Percentiles rank a stretch among this genome's conserved stretches.
These are phyloP conservation scores for Thalia dealbata DNA, from an alignment of 176 grass and related monocot genomes.

Conservation along the genomic window DNA sequence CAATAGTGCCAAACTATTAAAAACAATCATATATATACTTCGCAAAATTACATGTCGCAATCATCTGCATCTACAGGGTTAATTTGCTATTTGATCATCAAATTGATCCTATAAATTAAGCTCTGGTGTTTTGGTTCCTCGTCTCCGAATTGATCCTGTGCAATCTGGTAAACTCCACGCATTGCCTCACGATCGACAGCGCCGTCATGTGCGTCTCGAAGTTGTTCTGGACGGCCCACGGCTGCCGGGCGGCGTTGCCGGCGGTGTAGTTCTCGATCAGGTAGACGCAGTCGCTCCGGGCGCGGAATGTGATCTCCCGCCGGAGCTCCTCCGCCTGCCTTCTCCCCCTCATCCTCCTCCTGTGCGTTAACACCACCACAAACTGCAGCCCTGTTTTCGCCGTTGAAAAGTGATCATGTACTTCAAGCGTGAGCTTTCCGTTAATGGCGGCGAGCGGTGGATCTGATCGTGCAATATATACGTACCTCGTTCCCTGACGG, in stretches of 20 bases:
- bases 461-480: not conserved
- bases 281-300: constrained; percentile 67
- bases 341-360: constrained; percentile 46
- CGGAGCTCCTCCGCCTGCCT: constrained; percentile 63
- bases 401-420: not conserved
- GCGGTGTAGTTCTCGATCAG: constrained; percentile 84
- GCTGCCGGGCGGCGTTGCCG: constrained; percentile 29
- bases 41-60: too few relatives aligned
- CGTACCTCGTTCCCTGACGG: constrained; percentile 50
- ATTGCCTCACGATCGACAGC: constrained; percentile 59
- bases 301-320: constrained; percentile 62
- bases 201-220: constrained; percentile 74
- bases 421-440: too few relatives aligned
- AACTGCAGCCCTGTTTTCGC: constrained; percentile 53
- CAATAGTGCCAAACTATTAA: too few relatives aligned
- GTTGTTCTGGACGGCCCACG: constrained; percentile 48
- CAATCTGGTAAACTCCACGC: constrained; percentile 71
- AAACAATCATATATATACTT: too few relatives aligned
- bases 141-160: constrained; percentile 25
- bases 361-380: constrained; percentile 70
- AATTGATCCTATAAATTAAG: too few relatives aligned
- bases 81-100: too few relatives aligned
- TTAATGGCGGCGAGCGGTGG: not conserved
- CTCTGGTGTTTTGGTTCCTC: too few relatives aligned
- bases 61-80: too few relatives aligned